phyloP scores from a whole-genome alignment of 106 monocot genomes.

The Dendrobium catenatum region DNA sequence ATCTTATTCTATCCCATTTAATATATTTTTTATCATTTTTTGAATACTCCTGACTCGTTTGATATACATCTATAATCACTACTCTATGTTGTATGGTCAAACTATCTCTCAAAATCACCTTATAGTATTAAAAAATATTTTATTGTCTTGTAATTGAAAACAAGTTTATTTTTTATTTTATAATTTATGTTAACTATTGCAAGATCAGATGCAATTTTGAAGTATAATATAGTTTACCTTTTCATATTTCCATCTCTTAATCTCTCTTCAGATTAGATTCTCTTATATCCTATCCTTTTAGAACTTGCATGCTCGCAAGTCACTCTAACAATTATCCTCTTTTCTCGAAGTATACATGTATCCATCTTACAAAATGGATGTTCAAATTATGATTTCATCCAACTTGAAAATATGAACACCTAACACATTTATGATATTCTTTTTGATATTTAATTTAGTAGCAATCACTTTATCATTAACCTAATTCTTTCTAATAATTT shows the following conservation, averaged over 20 bases:
- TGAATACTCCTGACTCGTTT: neutral
- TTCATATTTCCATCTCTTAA: neutral
- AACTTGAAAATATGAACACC: neutral
- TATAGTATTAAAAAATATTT: neutral
- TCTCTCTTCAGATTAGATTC: neutral
- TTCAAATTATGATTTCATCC: neutral
- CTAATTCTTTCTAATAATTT: neutral
- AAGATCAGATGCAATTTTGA: neutral
- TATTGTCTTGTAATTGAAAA: neutral
- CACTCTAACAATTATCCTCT: neutral
- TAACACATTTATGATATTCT: neutral
- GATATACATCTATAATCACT: neutral
- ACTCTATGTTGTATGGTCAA: neutral
- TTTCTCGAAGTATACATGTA: neutral
- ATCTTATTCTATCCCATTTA: neutral
- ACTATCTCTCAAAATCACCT: neutral
- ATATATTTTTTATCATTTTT: neutral
- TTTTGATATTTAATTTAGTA: neutral
- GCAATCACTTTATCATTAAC: neutral
- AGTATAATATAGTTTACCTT: neutral
- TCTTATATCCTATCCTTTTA: neutral
- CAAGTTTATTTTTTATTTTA: neutral
- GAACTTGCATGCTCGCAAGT: neutral
- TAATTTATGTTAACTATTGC: neutral
- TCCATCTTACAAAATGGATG: neutral